Base-by-base conservation (phyloP, 78 protist genomes). In the Dictyostelium capitatum region DNA sequence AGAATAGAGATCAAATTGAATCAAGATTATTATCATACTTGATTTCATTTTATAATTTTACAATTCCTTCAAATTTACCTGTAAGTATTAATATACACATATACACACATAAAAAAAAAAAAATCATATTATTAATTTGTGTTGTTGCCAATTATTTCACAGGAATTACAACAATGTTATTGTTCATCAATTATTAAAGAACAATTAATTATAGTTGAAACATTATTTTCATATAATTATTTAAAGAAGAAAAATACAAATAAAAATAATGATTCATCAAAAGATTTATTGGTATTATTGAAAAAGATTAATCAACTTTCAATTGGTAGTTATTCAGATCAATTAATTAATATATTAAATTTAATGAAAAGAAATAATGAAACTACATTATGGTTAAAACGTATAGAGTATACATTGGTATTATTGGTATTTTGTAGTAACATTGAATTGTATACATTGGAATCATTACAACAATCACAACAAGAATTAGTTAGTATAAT, bases 51-150 rank as follows among this genome's bases (percentile, higher is more conserved):
- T 28, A 74, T n/a, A 83, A 43, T 23, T 83, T 83, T 53, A 20
- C 79, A 7, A 83, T 83, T 7, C 90, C 90, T 11, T 51, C 48
- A 19, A 19, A 82, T 67, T 72, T 83, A n/a, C n/a, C 54, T 17
- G 80, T 65, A 65, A 43, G 28, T 41, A 23, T 53, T 17, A 57
- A 57, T 11, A 48, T 9, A 14, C 11, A 14, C 6, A 57, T 57
- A 12, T 57, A 14, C 67, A n/a, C 5, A 11, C 10, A 57, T 57
- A 57, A n/a, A n/a, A n/a, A n/a, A n/a, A n/a, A n/a, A n/a, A n/a
- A n/a, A n/a, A n/a, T n/a, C n/a, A n/a, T n/a, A n/a, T n/a, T n/a
- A n/a, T n/a, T n/a, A n/a, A n/a, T n/a, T n/a, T n/a, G n/a, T n/a
- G n/a, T n/a, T n/a, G n/a, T n/a, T n/a, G n/a, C n/a, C n/a, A n/a